These are phyloP conservation scores for Bruguiera gymnorhiza DNA, from an alignment of 345 rosid genomes.

Conservation along the genomic window DNA sequence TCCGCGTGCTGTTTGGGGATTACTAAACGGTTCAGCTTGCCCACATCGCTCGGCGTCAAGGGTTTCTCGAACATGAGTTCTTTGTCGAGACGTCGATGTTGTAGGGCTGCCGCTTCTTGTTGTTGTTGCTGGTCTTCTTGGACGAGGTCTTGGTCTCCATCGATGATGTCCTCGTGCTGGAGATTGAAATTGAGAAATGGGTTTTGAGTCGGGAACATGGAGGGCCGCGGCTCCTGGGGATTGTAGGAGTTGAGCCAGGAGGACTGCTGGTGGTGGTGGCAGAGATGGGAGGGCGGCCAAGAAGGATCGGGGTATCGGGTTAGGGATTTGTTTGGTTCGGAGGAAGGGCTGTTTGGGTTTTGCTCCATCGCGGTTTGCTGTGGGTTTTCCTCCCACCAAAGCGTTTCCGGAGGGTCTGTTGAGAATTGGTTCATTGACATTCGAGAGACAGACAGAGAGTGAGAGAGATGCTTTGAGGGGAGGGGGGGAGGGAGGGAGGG, in stretches of 20 bases:
- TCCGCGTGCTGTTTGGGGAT: constrained; percentile 91
- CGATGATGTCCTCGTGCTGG: constrained; percentile 10
- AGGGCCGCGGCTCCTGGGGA: not conserved
- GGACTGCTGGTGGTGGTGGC: constrained; percentile 13
- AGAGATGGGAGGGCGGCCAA: not conserved
- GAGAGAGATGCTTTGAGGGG: not conserved
- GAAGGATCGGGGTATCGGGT: not conserved
- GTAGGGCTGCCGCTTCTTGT: not conserved
- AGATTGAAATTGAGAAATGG: constrained; percentile 26
- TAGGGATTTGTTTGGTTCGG: not conserved
- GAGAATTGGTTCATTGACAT: constrained; percentile 56
- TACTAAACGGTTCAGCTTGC: constrained; percentile 83
- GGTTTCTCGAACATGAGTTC: constrained; percentile 68
- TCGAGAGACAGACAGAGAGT: constrained; percentile 13
- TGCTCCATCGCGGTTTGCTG: constrained; percentile 20
- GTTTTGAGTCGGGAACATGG: constrained; percentile 14
- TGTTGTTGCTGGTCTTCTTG: constrained; percentile 3
- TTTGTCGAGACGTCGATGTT: not conserved
- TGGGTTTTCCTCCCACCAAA: constrained; percentile 38
- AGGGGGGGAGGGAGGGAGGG: not conserved
- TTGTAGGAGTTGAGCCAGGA: constrained; percentile 2
- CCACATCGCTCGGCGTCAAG: constrained; percentile 86
- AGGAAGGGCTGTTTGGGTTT: constrained; percentile 5
- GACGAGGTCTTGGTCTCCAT: constrained; percentile 7
- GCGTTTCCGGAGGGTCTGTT: constrained; percentile 35